Conservation (phyloP, 1,284 basidiomycete species). For the Grifola frondosa region DNA sequence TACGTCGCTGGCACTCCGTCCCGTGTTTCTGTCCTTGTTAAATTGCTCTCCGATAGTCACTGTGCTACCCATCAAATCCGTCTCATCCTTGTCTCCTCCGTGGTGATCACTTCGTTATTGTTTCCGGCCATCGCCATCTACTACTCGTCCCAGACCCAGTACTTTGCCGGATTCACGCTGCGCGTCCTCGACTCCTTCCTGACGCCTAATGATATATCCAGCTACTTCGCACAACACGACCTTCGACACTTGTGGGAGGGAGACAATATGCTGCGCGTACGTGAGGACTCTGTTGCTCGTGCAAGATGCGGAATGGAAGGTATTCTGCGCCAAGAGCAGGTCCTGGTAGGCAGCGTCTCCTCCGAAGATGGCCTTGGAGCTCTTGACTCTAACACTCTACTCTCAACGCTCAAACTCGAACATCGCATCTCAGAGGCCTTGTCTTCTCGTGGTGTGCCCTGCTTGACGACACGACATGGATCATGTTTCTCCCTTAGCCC, state of each 20-base stretch:
- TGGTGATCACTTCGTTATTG: conserved; percentile 95
- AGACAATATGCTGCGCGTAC: conserved; percentile 56
- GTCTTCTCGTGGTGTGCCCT: conserved; percentile 42
- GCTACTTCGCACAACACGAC: conserved; percentile 56
- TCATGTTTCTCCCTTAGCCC: conserved; percentile 73
- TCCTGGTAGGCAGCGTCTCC: conserved; percentile 62
- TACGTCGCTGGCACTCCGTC: conserved; percentile 40
- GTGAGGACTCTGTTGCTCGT: conserved; percentile 69
- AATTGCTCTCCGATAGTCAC: conserved; percentile 47
- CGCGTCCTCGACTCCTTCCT: conserved; percentile 62
- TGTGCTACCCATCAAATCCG: conserved; percentile 91
- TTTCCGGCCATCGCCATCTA: conserved; percentile 90
- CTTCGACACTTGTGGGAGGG: conserved; percentile 69
- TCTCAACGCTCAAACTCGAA: conserved; percentile 65
- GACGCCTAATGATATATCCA: conserved; percentile 49
- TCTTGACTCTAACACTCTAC: conserved; percentile 58
- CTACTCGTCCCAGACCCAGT: conserved; percentile 66
- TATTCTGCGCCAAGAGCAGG: conserved; percentile 76
- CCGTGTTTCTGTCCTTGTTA: conserved; percentile 3
- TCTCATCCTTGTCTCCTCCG: conserved; percentile 88
- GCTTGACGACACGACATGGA: conserved; percentile 48
- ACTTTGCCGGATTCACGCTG: conserved; percentile 55
- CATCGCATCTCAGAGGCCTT: conserved; percentile 50
- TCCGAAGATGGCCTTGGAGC: conserved; percentile 51
- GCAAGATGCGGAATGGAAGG: conserved; percentile 71